phyloP scores from a whole-genome alignment of 2,329 filamentous ascomycete species.

The Grosmannia penicillata region DNA sequence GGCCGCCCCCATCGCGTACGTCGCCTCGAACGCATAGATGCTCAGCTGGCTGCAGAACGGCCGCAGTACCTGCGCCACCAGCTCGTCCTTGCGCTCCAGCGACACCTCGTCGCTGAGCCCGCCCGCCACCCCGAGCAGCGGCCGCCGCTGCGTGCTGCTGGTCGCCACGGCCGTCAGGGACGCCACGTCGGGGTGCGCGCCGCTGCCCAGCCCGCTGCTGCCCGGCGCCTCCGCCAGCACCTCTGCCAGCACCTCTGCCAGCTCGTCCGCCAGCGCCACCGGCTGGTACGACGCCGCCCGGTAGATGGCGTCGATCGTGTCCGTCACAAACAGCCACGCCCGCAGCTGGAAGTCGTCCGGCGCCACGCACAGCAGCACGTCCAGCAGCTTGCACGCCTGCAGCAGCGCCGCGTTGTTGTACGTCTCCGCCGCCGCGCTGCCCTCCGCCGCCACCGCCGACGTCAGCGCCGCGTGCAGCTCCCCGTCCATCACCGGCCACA shows the following conservation, averaged over 20 bases:
- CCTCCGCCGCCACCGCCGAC: slow-evolving; percentile 54
- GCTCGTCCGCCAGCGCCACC: slow-evolving; percentile 67
- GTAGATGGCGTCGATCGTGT: slow-evolving; percentile 93
- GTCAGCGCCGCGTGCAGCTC: slow-evolving; percentile 72
- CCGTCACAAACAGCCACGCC: slow-evolving; percentile 94
- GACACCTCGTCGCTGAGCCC: slow-evolving; percentile 40
- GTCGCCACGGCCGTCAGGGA: not conserved
- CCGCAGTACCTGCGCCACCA: slow-evolving; percentile 64
- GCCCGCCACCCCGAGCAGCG: slow-evolving; percentile 33
- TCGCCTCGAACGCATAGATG: slow-evolving; percentile 85
- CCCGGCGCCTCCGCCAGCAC: slow-evolving; percentile 16
- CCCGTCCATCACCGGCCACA: slow-evolving; percentile 83
- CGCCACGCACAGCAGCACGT: slow-evolving; percentile 69
- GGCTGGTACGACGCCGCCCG: slow-evolving; percentile 54
- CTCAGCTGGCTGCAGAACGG: slow-evolving; percentile 88
- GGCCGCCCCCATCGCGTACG: slow-evolving; percentile 65
- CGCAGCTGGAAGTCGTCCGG: slow-evolving; percentile 97
- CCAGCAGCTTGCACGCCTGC: slow-evolving; percentile 87
- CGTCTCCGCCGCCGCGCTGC: slow-evolving; percentile 48
- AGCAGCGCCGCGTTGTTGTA: slow-evolving; percentile 67
- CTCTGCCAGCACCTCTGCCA: slow-evolving; percentile 55
- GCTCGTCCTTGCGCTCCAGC: slow-evolving; percentile 47
- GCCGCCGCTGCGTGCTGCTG: slow-evolving; percentile 24
- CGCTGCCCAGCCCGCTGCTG: slow-evolving; percentile 13
- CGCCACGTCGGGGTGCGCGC: no score